A percentile compares a stretch with the other conserved stretches of the same genome.
phyloP scores from a whole-genome alignment of 108 stramenopile species.

The Nannochloropsis gaditana region DNA sequence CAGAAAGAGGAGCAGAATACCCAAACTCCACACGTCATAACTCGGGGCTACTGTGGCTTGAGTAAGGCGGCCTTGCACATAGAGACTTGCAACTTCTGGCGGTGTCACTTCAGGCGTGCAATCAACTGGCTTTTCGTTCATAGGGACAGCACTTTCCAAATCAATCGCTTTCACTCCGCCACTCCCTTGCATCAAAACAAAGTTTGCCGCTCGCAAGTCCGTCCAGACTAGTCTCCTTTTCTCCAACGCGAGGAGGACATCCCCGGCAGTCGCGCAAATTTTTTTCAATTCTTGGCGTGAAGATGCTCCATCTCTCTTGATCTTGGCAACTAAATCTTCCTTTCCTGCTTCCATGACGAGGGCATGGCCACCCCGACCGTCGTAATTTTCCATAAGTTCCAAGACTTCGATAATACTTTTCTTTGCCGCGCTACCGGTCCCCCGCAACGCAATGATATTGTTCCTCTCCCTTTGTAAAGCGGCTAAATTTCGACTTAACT shows the following conservation, averaged over 20 bases:
- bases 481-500: not conserved
- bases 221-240: not conserved
- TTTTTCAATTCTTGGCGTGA: conserved; percentile 3
- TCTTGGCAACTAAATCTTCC: not conserved
- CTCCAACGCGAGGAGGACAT: not conserved
- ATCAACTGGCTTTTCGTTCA: not conserved
- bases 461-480: conserved; percentile 9
- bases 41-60: not conserved
- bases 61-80: not conserved
- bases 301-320: not conserved
- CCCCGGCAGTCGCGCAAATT: not conserved
- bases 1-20: not conserved
- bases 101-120: conserved; percentile 19
- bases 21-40: conserved; percentile 20
- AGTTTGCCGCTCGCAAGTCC: not conserved
- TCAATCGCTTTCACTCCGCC: not conserved
- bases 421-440: not conserved
- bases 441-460: not conserved
- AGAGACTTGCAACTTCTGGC: not conserved
- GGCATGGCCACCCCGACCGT: not conserved
- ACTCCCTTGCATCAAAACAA: not conserved
- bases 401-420: not conserved
- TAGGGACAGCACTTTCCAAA: conserved; percentile 1
- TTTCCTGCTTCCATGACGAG: conserved; percentile 10
- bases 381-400: conserved; percentile 3